Conservation (phyloP, 2,329 filamentous ascomycete genomes). For the Trichophyton benhamiae region DNA sequence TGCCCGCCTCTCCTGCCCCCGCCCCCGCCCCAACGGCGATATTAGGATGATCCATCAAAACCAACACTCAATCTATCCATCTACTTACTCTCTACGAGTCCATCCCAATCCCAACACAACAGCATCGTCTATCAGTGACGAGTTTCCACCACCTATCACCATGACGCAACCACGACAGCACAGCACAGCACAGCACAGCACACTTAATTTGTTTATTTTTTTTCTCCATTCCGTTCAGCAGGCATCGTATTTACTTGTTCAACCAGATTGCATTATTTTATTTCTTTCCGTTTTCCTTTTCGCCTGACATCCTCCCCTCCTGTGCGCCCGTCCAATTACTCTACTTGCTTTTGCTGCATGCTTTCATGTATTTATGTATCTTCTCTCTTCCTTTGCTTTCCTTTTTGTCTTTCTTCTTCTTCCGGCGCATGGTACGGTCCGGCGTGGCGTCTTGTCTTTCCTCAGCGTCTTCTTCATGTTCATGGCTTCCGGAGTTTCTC, state of each 20-base stretch:
- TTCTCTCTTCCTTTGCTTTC: not conserved
- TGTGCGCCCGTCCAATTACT: too few relatives aligned
- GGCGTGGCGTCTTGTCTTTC: not conserved
- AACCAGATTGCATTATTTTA: not conserved
- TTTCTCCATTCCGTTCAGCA: not conserved
- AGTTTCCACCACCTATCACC: too few relatives aligned
- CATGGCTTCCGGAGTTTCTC: not conserved
- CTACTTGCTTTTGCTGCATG: not conserved
- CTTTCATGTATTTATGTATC: not conserved
- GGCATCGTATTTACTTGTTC: not conserved
- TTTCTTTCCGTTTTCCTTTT: not conserved
- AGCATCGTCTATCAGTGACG: not conserved
- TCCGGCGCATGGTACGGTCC: not conserved
- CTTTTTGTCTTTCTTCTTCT: not conserved
- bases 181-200: too few relatives aligned
- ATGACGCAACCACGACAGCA: too few relatives aligned
- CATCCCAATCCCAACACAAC: not conserved
- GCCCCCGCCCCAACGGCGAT: not conserved
- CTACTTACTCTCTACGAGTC: not conserved
- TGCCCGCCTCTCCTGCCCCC: not conserved
- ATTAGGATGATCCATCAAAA: not conserved
- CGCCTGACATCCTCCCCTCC: not conserved
- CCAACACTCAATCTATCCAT: not conserved
- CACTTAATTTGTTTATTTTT: not conserved
- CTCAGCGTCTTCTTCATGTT: not conserved